A percentile compares a stretch with the other conserved stretches of the same genome.
Evolutionary conservation across 2,329 filamentous ascomycete species (phyloP).

Genomic region (Monosporascus sp.): DNA sequence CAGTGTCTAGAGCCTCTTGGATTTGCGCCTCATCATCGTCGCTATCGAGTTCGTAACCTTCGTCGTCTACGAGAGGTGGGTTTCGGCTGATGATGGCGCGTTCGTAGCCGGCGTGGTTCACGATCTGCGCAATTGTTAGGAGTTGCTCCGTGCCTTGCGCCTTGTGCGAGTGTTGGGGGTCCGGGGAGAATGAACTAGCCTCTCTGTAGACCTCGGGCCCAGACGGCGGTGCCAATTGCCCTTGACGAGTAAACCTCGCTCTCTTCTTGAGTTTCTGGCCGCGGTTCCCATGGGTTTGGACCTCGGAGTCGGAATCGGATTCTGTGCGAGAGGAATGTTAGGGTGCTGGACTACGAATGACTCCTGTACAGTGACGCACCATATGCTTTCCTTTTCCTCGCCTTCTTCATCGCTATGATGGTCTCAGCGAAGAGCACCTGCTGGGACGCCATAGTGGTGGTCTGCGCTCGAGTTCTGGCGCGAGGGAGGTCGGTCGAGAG

Average conservation of each 20-base stretch:
- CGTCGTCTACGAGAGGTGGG: constrained; percentile 66
- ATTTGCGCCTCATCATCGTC: constrained; percentile 63
- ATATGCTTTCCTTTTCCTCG: constrained; percentile 58
- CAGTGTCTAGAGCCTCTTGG: constrained; percentile 54
- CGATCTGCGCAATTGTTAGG: constrained; percentile 42
- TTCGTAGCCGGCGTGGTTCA: constrained; percentile 69
- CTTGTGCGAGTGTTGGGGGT: neutral
- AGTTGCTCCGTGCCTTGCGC: neutral
- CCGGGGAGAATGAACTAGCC: constrained; percentile 39
- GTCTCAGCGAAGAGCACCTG: constrained; percentile 62
- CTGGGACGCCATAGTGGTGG: constrained; percentile 45
- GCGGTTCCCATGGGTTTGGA: constrained; percentile 66
- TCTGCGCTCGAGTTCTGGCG: constrained; percentile 1
- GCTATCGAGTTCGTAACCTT: constrained; percentile 71
- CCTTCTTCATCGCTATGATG: constrained; percentile 63
- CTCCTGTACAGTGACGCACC: constrained; percentile 36
- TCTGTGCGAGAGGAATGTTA: constrained; percentile 43
- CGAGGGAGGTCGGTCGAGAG: neutral
- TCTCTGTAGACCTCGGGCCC: constrained; percentile 67
- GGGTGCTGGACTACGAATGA: constrained; percentile 13
- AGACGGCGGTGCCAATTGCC: constrained; percentile 60
- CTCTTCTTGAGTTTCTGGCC: constrained; percentile 75
- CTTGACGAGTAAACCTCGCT: constrained; percentile 65
- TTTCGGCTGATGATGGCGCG: constrained; percentile 71
- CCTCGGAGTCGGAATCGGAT: constrained; percentile 71